Conservation (phyloP, 805 yeast genomes). For the Metschnikowia lochheadii region DNA sequence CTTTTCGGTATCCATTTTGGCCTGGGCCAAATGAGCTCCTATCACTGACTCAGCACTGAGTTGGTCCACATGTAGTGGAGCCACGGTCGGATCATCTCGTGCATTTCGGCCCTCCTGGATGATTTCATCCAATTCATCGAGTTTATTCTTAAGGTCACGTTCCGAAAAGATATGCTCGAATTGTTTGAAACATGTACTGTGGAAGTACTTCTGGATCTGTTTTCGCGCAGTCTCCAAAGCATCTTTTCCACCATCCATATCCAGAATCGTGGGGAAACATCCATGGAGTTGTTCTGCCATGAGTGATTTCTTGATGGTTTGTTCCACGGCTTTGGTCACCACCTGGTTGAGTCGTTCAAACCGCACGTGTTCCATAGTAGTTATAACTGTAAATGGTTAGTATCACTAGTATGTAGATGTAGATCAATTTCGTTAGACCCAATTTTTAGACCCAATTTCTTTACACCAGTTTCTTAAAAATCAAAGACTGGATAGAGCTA, state of each 20-base stretch:
- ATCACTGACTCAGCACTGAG: conserved; percentile 31
- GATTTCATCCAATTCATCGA: conserved; percentile 47
- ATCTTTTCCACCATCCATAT: conserved; percentile 42
- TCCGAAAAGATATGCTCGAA: conserved; percentile 53
- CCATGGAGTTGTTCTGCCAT: conserved; percentile 46
- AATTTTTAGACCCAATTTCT: too few relatives aligned
- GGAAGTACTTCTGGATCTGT: conserved; percentile 53
- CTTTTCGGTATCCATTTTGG: conserved; percentile 22
- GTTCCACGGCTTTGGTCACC: conserved; percentile 51
- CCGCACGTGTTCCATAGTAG: conserved; percentile 32
- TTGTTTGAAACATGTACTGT: conserved; percentile 45
- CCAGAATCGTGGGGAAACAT: conserved; percentile 53
- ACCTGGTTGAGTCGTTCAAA: conserved; percentile 48
- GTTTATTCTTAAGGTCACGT: conserved; percentile 38
- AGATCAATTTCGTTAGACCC: too few relatives aligned
- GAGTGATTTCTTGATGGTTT: conserved; percentile 46
- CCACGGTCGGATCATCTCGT: conserved; percentile 13
- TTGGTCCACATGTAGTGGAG: conserved; percentile 27
- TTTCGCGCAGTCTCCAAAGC: conserved; percentile 45
- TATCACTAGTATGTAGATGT: too few relatives aligned
- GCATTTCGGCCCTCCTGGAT: conserved; percentile 39
- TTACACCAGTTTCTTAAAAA: too few relatives aligned
- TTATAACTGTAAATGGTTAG: too few relatives aligned
- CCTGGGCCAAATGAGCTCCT: conserved; percentile 24
- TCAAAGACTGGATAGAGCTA: background rate